Percentiles rank a stretch among this genome's conserved stretches.
These are phyloP conservation scores for Kodamaea laetipori DNA, from an alignment of 805 yeast genomes.

Conservation along the genomic window DNA sequence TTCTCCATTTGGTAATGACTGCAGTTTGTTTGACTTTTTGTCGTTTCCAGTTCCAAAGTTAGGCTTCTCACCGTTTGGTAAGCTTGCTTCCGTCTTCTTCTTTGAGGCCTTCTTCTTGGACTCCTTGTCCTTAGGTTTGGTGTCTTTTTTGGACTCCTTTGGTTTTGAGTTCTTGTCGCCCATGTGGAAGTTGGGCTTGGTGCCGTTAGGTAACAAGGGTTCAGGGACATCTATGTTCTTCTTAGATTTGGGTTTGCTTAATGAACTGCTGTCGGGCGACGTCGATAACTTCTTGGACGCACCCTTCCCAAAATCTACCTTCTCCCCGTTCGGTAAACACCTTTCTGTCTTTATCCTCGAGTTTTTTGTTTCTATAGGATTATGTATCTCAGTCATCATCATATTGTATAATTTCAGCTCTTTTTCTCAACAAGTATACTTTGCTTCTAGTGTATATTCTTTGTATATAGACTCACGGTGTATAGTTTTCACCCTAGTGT, in stretches of 20 bases:
- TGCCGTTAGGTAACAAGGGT: slow-evolving; percentile 30
- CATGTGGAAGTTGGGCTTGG: slow-evolving; percentile 29
- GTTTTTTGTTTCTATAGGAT: slow-evolving; percentile 2
- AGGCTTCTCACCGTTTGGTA: slow-evolving; percentile 35
- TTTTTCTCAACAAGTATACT: background rate
- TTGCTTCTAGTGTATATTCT: background rate
- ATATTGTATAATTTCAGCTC: background rate
- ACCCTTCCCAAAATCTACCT: slow-evolving; percentile 24
- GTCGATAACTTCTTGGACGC: slow-evolving; percentile 9
- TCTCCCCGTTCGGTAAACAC: slow-evolving; percentile 31
- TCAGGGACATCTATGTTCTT: slow-evolving; percentile 5
- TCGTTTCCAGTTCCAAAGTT: slow-evolving; percentile 18
- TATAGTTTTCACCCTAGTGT: background rate
- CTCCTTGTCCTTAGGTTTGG: slow-evolving; percentile 1
- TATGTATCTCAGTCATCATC: slow-evolving; percentile 8
- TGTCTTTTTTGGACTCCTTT: slow-evolving; percentile 8
- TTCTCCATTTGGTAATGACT: slow-evolving; percentile 32
- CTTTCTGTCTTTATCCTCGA: slow-evolving; percentile 14
- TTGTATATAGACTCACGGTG: background rate
- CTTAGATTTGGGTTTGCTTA: background rate
- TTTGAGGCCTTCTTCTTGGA: slow-evolving; percentile 3
- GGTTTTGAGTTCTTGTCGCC: slow-evolving; percentile 15
- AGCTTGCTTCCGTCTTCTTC: slow-evolving; percentile 15
- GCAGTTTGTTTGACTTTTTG: slow-evolving; percentile 14
- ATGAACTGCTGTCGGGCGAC: background rate